Conservation (phyloP, 1,284 basidiomycete species). For the Ganoderma multipileum region DNA sequence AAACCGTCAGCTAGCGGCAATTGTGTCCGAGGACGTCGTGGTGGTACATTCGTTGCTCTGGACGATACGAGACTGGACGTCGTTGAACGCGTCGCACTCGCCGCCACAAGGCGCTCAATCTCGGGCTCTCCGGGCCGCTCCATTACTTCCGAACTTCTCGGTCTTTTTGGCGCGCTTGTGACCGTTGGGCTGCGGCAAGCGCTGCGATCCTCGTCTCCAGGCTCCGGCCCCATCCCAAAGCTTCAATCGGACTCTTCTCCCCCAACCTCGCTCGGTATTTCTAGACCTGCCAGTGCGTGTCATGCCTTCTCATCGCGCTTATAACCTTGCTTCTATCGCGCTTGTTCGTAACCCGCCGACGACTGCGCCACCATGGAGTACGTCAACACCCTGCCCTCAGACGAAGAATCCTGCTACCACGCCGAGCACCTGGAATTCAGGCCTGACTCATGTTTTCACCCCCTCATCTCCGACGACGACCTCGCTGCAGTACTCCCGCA, state of each 20-base stretch:
- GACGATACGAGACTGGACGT: too few species aligned
- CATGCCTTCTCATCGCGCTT: slow-evolving; percentile 6
- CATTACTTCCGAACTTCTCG: slow-evolving; percentile 12
- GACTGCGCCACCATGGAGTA: slow-evolving; percentile 34
- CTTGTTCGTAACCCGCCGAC: background rate
- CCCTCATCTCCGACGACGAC: slow-evolving; percentile 64
- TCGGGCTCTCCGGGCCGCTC: background rate
- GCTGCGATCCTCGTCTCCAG: slow-evolving; percentile 6
- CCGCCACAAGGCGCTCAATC: background rate
- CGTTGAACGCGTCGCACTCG: background rate
- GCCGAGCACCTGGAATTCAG: slow-evolving; percentile 62
- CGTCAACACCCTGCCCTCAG: slow-evolving; percentile 37
- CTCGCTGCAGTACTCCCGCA: slow-evolving; percentile 66
- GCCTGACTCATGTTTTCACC: slow-evolving; percentile 36
- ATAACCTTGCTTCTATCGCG: slow-evolving; percentile 1
- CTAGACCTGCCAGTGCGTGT: background rate
- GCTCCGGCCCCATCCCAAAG: too few species aligned
- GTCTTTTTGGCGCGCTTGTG: slow-evolving; percentile 3
- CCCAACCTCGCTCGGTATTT: background rate
- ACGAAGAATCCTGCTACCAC: slow-evolving; percentile 57
- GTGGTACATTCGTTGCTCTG: background rate
- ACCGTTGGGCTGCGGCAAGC: background rate
- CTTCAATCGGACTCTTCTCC: slow-evolving; percentile 1
- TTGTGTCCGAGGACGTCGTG: background rate
- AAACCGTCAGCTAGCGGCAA: background rate